Conservation (phyloP, 2,329 filamentous ascomycete genomes). For the Chaetothyriales sp. region DNA sequence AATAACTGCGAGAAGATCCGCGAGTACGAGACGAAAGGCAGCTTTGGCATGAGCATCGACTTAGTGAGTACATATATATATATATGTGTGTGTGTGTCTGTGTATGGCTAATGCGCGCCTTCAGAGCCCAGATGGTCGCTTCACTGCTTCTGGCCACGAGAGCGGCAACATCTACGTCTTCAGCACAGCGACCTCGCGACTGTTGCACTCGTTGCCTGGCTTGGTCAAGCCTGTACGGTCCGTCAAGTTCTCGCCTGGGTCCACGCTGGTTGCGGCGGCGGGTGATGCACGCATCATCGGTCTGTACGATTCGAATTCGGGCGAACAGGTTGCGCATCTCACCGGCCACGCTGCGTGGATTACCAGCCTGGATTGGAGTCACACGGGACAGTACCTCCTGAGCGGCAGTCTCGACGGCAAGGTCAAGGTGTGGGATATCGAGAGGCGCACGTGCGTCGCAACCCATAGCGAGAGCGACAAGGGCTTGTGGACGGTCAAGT, state of each 20-base stretch:
- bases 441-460: slow-evolving; percentile 68
- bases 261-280: slow-evolving; percentile 70
- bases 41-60: slow-evolving; percentile 80
- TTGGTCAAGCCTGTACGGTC: slow-evolving; percentile 74
- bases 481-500: slow-evolving; percentile 67
- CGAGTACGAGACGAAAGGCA: slow-evolving; percentile 82
- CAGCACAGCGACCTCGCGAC: slow-evolving; percentile 65
- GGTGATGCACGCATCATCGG: slow-evolving; percentile 81
- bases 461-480: slow-evolving; percentile 86
- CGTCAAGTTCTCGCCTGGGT: slow-evolving; percentile 74
- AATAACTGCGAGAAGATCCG: slow-evolving; percentile 48
- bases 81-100: not conserved
- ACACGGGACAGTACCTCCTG: slow-evolving; percentile 79
- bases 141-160: slow-evolving; percentile 84
- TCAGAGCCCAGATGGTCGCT: slow-evolving; percentile 56
- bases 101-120: not conserved
- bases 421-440: slow-evolving; percentile 89
- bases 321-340: slow-evolving; percentile 81
- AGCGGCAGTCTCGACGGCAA: slow-evolving; percentile 85
- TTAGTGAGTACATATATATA: slow-evolving; percentile 35
- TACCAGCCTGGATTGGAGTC: slow-evolving; percentile 80
- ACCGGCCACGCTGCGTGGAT: slow-evolving; percentile 74
- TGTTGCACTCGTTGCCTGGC: slow-evolving; percentile 71
- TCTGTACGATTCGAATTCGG: slow-evolving; percentile 80
- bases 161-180: slow-evolving; percentile 88